These are phyloP conservation scores for Torulaspora microellipsoides DNA, from an alignment of 805 yeast genomes.

Conservation along the genomic window DNA sequence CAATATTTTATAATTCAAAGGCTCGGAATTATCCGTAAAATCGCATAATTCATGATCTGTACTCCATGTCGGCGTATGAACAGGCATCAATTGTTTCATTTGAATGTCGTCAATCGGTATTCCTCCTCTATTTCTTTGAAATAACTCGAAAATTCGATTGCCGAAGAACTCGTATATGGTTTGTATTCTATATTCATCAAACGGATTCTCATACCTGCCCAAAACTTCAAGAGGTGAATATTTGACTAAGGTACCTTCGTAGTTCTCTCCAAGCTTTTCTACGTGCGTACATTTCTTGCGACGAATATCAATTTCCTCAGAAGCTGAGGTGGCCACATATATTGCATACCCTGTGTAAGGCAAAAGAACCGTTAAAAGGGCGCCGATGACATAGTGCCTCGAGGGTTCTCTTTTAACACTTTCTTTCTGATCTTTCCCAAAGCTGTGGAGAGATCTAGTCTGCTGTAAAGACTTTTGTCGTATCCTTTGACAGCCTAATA, in stretches of 20 bases:
- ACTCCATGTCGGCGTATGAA: conserved; percentile 49
- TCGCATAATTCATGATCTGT: conserved; percentile 5
- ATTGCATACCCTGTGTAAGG: conserved; percentile 64
- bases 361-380: conserved; percentile 23
- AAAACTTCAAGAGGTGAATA: conserved; percentile 49
- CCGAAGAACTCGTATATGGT: conserved; percentile 79
- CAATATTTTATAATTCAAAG: conserved; percentile 8
- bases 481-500: no score
- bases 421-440: neutral
- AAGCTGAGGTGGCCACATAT: conserved; percentile 53
- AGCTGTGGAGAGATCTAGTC: neutral
- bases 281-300: conserved; percentile 23
- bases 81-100: conserved; percentile 55
- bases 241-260: conserved; percentile 29
- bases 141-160: conserved; percentile 66
- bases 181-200: conserved; percentile 83
- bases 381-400: conserved; percentile 16
- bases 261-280: conserved; percentile 16
- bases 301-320: conserved; percentile 47
- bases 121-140: conserved; percentile 59
- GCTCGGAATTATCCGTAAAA: conserved; percentile 14
- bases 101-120: conserved; percentile 46
- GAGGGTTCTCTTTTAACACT: conserved; percentile 9
- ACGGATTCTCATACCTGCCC: conserved; percentile 88
- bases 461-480: no score